These are phyloP conservation scores for Neoconidiobolus thromboides DNA, from an alignment of 371 early-diverging fungal genomes.

Conservation along the genomic window DNA sequence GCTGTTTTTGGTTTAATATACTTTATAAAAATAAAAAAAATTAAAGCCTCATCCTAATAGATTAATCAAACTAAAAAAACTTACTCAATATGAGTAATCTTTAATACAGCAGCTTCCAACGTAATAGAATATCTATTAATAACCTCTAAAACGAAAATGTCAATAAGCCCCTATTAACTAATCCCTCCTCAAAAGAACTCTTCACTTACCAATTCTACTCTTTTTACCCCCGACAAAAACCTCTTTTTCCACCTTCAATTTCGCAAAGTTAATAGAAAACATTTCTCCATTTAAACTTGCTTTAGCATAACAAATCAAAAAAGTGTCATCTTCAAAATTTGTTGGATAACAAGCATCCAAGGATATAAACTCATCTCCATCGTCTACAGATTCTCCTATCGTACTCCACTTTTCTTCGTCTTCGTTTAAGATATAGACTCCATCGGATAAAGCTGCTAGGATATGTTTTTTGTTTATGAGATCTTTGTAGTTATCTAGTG, in stretches of 20 bases:
- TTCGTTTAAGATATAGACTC: constrained; percentile 2
- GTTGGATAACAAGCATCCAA: constrained; percentile 3
- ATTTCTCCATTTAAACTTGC: neutral
- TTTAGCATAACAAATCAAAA: constrained; percentile 4
- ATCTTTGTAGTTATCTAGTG: no score
- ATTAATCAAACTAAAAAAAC: neutral
- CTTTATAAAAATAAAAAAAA: neutral
- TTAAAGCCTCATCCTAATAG: neutral
- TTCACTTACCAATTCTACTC: neutral
- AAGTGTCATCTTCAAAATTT: neutral
- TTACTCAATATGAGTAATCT: constrained; percentile 3
- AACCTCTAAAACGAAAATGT: neutral
- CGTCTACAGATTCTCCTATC: constrained; percentile 1
- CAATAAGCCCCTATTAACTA: neutral
- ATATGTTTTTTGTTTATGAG: neutral
- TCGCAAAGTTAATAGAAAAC: neutral
- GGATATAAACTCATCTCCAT: neutral
- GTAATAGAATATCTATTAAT: neutral
- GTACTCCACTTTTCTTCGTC: neutral
- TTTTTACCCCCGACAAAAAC: neutral
- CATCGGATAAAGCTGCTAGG: constrained; percentile 3
- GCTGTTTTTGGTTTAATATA: neutral
- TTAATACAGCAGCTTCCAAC: neutral
- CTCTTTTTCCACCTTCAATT: neutral
- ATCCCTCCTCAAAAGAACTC: neutral